A percentile compares a stretch with the other conserved stretches of the same genome.
These are phyloP conservation scores for Colletotrichum salicis DNA, from an alignment of 2,329 filamentous ascomycete species.

Conservation along the genomic window DNA sequence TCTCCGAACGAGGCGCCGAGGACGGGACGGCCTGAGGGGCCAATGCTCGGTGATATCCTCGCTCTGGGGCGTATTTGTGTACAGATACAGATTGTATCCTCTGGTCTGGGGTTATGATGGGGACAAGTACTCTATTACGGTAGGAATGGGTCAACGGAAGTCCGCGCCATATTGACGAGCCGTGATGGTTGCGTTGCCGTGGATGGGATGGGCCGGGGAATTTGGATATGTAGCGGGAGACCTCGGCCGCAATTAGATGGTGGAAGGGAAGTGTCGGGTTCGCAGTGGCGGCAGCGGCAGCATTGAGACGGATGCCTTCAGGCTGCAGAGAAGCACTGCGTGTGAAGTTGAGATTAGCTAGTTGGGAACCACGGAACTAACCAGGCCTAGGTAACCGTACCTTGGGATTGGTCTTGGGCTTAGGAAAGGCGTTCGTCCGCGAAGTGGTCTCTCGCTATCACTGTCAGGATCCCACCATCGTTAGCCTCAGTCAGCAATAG, in stretches of 20 bases:
- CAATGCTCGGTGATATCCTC: constrained; percentile 25
- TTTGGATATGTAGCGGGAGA: not conserved
- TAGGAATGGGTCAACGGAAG: constrained; percentile 29
- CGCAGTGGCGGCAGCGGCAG: constrained; percentile 9
- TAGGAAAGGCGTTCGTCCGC: not conserved
- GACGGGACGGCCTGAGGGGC: constrained; percentile 30
- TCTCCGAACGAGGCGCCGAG: constrained; percentile 27
- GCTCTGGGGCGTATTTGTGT: not conserved
- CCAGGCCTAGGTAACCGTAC: not conserved
- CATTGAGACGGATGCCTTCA: not conserved
- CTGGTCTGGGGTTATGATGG: constrained; percentile 12
- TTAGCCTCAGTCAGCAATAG: not conserved
- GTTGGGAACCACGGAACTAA: not conserved
- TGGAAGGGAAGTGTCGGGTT: constrained; percentile 22
- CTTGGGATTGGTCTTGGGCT: constrained; percentile 13
- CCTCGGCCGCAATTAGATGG: not conserved
- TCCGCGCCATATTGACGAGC: constrained; percentile 5
- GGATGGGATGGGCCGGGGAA: not conserved
- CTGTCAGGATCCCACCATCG: not conserved
- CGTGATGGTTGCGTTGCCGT: not conserved
- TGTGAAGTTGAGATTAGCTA: not conserved
- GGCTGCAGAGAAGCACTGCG: constrained; percentile 14
- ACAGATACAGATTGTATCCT: not conserved
- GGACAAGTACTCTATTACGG: not conserved
- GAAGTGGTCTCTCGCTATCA: not conserved